Evolutionary conservation across 2,329 filamentous ascomycete species (phyloP).

Genomic region (Penicillium fuscoglaucum): DNA sequence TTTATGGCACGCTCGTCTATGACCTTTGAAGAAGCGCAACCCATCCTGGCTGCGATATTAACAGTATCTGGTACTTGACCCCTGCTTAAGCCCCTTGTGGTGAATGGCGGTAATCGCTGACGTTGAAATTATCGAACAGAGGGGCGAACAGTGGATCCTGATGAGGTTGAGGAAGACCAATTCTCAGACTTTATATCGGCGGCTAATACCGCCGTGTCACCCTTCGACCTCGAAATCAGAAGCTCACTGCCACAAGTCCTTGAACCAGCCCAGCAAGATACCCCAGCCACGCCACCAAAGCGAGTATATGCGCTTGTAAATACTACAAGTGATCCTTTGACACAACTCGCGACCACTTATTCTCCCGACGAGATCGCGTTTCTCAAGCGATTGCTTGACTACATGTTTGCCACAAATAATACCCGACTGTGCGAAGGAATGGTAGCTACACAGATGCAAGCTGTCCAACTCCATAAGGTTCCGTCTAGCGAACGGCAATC

Average conservation of each 20-base stretch:
- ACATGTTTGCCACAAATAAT: constrained; percentile 90
- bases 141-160: constrained; percentile 50
- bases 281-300: constrained; percentile 33
- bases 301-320: constrained; percentile 86
- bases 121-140: constrained; percentile 33
- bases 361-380: constrained; percentile 83
- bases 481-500: constrained; percentile 36
- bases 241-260: constrained; percentile 68
- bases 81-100: background rate
- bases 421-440: constrained; percentile 76
- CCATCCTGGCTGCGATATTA: constrained; percentile 74
- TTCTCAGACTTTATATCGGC: constrained; percentile 68
- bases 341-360: constrained; percentile 81
- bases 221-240: constrained; percentile 86
- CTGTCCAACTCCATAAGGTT: constrained; percentile 64
- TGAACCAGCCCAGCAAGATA: constrained; percentile 37
- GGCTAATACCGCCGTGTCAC: constrained; percentile 70
- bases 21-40: constrained; percentile 71
- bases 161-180: constrained; percentile 67
- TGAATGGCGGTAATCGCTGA: background rate
- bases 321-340: constrained; percentile 77
- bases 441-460: constrained; percentile 77
- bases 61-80: constrained; percentile 53
- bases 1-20: constrained; percentile 77
- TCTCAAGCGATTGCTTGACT: constrained; percentile 81